phyloP scores from a whole-genome alignment of 306 rosid species.

The Cicer pinnatifidum region DNA sequence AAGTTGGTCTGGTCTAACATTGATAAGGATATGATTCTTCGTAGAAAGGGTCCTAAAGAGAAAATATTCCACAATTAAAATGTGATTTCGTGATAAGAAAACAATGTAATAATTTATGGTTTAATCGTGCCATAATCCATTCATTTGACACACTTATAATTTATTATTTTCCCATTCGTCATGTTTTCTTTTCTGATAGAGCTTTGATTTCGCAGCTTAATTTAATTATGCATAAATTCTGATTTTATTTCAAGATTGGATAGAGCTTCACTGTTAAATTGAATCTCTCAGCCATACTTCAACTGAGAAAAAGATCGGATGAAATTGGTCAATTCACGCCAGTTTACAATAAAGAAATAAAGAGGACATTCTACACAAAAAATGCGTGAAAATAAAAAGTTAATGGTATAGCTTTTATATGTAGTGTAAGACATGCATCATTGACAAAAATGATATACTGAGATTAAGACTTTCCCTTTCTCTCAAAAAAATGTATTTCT shows the following conservation, averaged over 20 bases:
- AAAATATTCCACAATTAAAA: constrained; percentile 1
- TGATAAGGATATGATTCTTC: constrained; percentile 37
- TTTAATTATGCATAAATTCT: background rate
- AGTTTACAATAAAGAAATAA: background rate
- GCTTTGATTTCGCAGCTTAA: constrained; percentile 16
- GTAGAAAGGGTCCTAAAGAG: constrained; percentile 16
- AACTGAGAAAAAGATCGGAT: background rate
- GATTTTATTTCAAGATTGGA: constrained; percentile 17
- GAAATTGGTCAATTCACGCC: too few relatives aligned
- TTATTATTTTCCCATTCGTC: background rate
- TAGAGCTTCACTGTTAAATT: constrained; percentile 7
- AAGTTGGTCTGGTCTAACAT: constrained; percentile 13
- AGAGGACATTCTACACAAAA: background rate
- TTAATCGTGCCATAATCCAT: constrained; percentile 22
- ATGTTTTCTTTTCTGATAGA: constrained; percentile 7
- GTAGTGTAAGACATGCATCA: background rate
- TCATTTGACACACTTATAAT: background rate
- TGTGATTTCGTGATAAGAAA: constrained; percentile 24
- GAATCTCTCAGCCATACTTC: background rate
- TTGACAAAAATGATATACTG: background rate
- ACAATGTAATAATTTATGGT: constrained; percentile 36
- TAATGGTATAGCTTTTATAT: background rate
- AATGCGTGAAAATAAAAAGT: background rate
- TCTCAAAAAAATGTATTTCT: background rate
- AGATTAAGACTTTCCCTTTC: background rate